Base-by-base conservation (phyloP, 495 filamentous ascomycete species). In the Evernia prunastri region DNA sequence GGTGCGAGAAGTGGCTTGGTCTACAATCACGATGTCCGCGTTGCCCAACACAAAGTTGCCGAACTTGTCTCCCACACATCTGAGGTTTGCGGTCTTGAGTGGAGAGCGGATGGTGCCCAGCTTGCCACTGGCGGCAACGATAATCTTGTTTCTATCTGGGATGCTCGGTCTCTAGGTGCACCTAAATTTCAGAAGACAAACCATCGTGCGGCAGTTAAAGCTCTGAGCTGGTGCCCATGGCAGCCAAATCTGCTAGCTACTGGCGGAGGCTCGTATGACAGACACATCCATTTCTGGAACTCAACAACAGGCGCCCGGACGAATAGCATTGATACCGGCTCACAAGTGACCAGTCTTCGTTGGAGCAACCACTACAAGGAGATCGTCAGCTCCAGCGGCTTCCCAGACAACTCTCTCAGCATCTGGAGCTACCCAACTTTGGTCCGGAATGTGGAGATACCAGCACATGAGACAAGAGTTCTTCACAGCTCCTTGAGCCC, bases 211-310 rank as follows among this genome's bases (percentile, higher is more conserved):
- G 94, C 94, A 37, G 92, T 99, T 75, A 99, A 97, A 83, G 94
- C 95, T 45, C 83, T 99, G 42, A 89, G 91, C 63, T 99, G 94
- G 94, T 99, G 94, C 81, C 95, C 94, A 36, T 99, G 94, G 94
- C 95, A 97, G 79, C 81, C 88, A 69, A 97, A 97, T 82, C 82
- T 97, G 18, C 88, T 99, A 20, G 94, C 95, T 47, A 97, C 95
- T 33, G 94, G 95, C 39, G 95, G 95, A 68, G 94, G 94, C 59
- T 94, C 91, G 29, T 94, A 96, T 75, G 94, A 97, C 73, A 87
- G 91, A 67, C 89, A 97, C 78, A 99, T 99, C 74, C 95, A 97
- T 77, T 99, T 97, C 85, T 99, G 94, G 94, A 99, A 99, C 81
- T 90, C 89, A 56, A 97, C 94, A 20, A 95, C 94, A 11, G 94